Evolutionary conservation across 371 early-diverging fungal species (phyloP), one percentile per base, ranked within the genome.

Genomic region (Mortierella sp.): DNA sequence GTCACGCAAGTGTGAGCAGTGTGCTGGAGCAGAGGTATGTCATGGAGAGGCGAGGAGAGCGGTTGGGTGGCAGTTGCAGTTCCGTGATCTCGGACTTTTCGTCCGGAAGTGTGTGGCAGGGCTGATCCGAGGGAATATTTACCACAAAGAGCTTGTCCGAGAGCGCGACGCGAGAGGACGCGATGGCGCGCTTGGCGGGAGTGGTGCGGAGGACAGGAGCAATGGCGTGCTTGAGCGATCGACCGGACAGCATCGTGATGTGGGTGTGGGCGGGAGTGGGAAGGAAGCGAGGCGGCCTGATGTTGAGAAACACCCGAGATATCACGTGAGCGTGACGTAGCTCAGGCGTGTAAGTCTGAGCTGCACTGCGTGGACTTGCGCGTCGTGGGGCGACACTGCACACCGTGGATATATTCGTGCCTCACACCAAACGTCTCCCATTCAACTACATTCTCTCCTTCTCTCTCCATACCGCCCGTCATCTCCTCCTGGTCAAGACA

Each of bases 141-240:
- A 91, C 91, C 81, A 90, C 82, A 81, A 88, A 89, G 53, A 91
- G 79, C 63, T 88, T 87, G 64, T 91, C 91, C 17, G 91, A 91
- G 49, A 79, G 63, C 60, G 81, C 80, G 41, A 81, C 80, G 59
- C 79, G 79, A 22, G 89, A 77, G 29, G 86, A 65, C 49, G 71
- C 60, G 53, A 88, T 74, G 61, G 81, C 70, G 67, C 88, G 89
- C 57, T 81, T 82, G 37, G 82, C 63, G 46, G 76, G 58, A 52
- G 59, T 50, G 55, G 49, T 47, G 58, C 71, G 63, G 43, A 63
- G 17, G 24, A 61, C 59, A 31, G 71, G 62, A 22, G 57, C 57
- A 49, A 60, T 60, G 25, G 57, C 57, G 57, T 56, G 68, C 62
- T 61, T 60, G 50, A 68, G 54, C 31, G 68, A 56, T 45, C 68